Base-by-base conservation (phyloP, 306 rosid genomes). In the Casuarina glauca region DNA sequence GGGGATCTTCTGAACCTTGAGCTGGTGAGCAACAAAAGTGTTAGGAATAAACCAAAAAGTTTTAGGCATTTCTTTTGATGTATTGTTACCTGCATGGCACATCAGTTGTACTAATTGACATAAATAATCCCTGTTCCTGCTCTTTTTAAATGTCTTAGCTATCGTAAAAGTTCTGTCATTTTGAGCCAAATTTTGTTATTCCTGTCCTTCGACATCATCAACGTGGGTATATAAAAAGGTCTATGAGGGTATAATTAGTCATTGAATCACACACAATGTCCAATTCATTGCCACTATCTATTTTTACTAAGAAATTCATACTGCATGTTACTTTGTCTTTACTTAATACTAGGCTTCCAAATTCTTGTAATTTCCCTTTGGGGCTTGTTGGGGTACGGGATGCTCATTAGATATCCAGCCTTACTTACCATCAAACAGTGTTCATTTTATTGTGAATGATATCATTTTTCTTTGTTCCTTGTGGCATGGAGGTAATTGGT, bases 201-300 rank as follows among this genome's bases (percentile, higher is more conserved):
- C 4, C 9, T 71, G 50, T 74, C 52, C 54, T 44, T 63, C 60
- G 48, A 41, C 20, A 76, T 61, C 20, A 1, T 9, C 50, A 43
- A 10, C 32, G 20, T 39, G 39, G 57, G 15, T 69, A 67, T 54
- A 67, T 43, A 71, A 52, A 66, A 32, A 10, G 54, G 9, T 58
- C 26, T 78, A 20, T 72, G 6, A 41, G 46, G 66, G 76, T 75
- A 70, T 35, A 13, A 68, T 7, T 67, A 45, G 71, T 78, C 74
- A 39, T 50, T n/a, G 69, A 50, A 58, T 78, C 69, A 78, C 76
- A 76, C 53, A 20, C 52, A 45, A 46, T 61, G 69, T 53, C 45
- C 77, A 35, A n/a, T 26, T 50, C 74, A 71, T 76, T 52, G 51
- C 78, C 49, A 58, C 79, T 71, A 58, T 69, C 60, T 76, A 60